phyloP scores from a whole-genome alignment of 2,329 filamentous ascomycete genomes.

The Immersiporthe knoxdaviesiana region DNA sequence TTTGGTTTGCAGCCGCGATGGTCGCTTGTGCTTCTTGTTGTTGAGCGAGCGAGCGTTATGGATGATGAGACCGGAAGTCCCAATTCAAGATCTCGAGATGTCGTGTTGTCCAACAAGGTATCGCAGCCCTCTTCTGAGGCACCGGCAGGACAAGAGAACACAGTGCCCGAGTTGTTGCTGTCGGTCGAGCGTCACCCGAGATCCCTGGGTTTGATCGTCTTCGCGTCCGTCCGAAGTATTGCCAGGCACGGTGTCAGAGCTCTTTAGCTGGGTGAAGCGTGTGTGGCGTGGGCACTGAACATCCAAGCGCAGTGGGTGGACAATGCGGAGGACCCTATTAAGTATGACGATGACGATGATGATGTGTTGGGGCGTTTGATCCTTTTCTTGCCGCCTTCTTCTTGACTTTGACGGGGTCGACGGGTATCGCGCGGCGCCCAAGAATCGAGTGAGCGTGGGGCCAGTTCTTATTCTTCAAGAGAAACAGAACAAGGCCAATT shows the following conservation, averaged over 20 bases:
- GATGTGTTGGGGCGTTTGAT: neutral
- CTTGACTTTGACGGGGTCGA: neutral
- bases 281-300: neutral
- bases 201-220: slow-evolving; percentile 25
- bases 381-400: neutral
- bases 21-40: neutral
- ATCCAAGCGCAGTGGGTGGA: slow-evolving; percentile 18
- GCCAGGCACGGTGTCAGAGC: slow-evolving; percentile 24
- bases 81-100: neutral
- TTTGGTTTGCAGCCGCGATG: neutral
- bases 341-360: neutral
- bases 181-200: slow-evolving; percentile 6
- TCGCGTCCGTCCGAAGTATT: slow-evolving; percentile 24
- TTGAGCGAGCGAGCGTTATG: neutral
- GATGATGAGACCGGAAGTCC: neutral
- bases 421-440: neutral
- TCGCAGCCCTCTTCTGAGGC: neutral
- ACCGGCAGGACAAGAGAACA: neutral
- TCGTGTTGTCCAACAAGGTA: neutral
- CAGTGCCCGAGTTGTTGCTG: slow-evolving; percentile 1
- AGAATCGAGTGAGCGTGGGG: neutral
- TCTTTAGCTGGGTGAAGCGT: neutral
- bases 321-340: slow-evolving; percentile 24
- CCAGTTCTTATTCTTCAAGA: neutral
- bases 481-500: slow-evolving; percentile 9